Conservation (phyloP, 2,329 filamentous ascomycete species). For the Xylariaceae sp. region DNA sequence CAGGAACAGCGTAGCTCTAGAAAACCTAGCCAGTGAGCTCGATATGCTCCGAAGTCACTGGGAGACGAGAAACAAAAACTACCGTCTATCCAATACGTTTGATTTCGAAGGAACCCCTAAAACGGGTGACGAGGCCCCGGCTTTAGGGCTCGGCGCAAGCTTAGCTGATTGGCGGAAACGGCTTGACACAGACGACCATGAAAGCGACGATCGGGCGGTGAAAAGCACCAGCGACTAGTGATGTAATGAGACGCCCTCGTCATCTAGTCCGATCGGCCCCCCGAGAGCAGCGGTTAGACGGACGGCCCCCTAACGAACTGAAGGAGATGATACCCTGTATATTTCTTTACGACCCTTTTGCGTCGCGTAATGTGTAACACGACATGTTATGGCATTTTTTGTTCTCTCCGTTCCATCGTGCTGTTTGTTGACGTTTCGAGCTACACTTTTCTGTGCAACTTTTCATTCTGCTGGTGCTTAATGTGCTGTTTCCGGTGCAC, state of each 20-base stretch:
- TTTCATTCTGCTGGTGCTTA: conserved; percentile 2
- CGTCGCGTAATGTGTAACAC: conserved; percentile 23
- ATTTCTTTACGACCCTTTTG: conserved; percentile 16
- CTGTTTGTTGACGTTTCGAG: conserved; percentile 10
- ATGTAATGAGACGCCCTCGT: conserved; percentile 2
- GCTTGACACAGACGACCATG: conserved; percentile 55
- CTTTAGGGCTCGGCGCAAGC: conserved; percentile 59
- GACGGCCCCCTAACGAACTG: conserved; percentile 11
- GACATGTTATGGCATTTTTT: conserved; percentile 21
- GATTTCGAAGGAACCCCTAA: conserved; percentile 63
- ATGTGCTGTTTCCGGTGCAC: background rate
- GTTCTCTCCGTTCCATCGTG: conserved; percentile 16
- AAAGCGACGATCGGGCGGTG: conserved; percentile 16
- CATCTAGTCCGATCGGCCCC: background rate
- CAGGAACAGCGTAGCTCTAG: conserved; percentile 64
- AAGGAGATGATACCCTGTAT: conserved; percentile 23
- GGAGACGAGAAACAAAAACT: conserved; percentile 94
- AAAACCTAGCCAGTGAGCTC: conserved; percentile 86
- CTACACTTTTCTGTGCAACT: background rate
- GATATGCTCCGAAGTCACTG: conserved; percentile 86
- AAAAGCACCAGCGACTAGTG: conserved; percentile 19
- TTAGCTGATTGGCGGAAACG: conserved; percentile 75
- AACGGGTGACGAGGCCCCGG: conserved; percentile 41
- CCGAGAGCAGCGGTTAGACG: conserved; percentile 3
- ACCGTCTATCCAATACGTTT: conserved; percentile 82